Percentiles rank a stretch among this genome's conserved stretches.
Conservation (phyloP, 164 flowering plant species). For the Saururus chinensis region DNA sequence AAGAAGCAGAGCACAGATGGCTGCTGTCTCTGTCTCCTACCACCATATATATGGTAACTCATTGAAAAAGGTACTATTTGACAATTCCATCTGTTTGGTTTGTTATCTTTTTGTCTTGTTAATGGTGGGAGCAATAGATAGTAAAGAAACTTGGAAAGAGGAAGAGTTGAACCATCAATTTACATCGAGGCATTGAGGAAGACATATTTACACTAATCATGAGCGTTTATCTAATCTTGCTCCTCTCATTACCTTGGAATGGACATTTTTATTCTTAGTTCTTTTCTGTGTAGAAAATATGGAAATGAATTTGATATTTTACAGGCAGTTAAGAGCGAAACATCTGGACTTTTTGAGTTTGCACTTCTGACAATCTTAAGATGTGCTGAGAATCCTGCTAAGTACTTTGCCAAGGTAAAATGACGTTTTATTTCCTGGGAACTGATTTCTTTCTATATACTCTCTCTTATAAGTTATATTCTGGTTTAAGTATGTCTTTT, state of each 20-base stretch:
- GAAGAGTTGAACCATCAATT: not conserved
- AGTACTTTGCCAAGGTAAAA: conserved; percentile 39
- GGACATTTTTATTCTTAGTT: not conserved
- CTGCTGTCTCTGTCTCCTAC: conserved; percentile 47
- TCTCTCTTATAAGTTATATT: too few relatives aligned
- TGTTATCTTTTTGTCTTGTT: not conserved
- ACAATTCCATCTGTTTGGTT: not conserved
- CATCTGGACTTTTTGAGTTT: conserved; percentile 48
- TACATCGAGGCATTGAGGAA: not conserved
- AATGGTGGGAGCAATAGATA: too few relatives aligned
- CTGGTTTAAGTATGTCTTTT: too few relatives aligned
- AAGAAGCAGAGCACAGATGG: conserved; percentile 67
- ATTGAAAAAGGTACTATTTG: conserved; percentile 42
- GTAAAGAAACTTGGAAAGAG: not conserved
- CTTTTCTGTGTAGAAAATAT: not conserved
- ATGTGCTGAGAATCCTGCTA: conserved; percentile 58
- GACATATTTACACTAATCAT: not conserved
- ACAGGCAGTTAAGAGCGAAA: conserved; percentile 72
- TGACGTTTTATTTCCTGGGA: not conserved
- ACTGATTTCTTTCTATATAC: too few relatives aligned
- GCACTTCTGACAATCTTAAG: conserved; percentile 50
- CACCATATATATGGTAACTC: conserved; percentile 30
- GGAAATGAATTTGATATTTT: not conserved
- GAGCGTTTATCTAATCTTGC: too few relatives aligned
- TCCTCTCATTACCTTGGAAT: not conserved